phyloP scores from a whole-genome alignment of 1,284 basidiomycete species.

The Cyathus olla region DNA sequence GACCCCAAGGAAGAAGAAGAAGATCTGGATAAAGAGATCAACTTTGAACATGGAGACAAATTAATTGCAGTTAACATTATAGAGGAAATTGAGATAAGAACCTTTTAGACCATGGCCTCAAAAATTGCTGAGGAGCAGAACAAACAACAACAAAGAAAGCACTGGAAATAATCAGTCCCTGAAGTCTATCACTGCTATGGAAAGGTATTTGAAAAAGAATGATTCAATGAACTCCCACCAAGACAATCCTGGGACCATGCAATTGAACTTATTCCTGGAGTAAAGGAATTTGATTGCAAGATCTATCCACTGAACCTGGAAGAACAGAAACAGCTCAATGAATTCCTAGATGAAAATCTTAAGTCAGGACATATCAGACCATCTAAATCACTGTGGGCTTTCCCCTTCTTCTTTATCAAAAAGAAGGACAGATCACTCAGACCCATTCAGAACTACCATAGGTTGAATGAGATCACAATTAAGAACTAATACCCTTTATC shows the following conservation, averaged over 20 bases:
- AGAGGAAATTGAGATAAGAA: not conserved
- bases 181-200: not conserved
- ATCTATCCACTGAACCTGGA: constrained; percentile 39
- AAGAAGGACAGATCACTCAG: constrained; percentile 53
- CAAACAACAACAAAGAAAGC: too few relatives aligned
- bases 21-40: too few relatives aligned
- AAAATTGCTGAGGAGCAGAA: too few relatives aligned
- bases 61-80: not conserved
- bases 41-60: too few relatives aligned
- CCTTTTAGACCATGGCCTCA: too few relatives aligned
- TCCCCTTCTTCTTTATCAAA: constrained; percentile 53
- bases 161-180: not conserved
- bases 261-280: constrained; percentile 18
- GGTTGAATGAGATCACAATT: too few relatives aligned
- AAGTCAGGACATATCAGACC: constrained; percentile 25
- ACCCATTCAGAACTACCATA: constrained; percentile 16
- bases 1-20: too few relatives aligned
- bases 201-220: constrained; percentile 19
- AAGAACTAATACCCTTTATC: too few relatives aligned
- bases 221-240: constrained; percentile 16
- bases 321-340: constrained; percentile 7
- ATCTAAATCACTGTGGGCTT: constrained; percentile 37
- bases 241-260: constrained; percentile 25
- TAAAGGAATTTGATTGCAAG: constrained; percentile 5
- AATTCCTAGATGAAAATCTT: constrained; percentile 20